Evolutionary conservation across 129 eudicot species (phyloP).

Genomic region (Cynara cardunculus): DNA sequence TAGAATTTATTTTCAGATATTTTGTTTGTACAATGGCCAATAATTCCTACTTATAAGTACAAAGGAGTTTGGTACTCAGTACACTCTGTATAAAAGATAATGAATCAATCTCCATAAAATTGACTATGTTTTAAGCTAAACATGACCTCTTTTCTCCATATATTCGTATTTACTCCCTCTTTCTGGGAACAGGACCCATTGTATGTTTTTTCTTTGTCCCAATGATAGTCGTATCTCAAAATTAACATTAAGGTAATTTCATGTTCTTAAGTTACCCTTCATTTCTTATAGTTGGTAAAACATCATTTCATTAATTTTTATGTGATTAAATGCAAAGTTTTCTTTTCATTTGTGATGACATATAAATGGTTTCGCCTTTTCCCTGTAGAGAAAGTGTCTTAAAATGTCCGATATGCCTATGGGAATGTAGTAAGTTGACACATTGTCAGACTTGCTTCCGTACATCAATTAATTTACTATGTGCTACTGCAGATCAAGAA

Average conservation of each 20-base stretch:
- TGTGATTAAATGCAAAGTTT: background rate
- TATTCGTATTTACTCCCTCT: too few relatives aligned
- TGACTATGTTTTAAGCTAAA: background rate
- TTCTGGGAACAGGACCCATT: too few relatives aligned
- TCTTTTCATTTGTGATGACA: background rate
- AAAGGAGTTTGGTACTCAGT: too few relatives aligned
- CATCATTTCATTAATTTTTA: background rate
- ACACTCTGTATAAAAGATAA: too few relatives aligned
- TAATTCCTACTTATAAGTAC: too few relatives aligned
- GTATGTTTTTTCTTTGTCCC: background rate
- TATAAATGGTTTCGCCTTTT: background rate
- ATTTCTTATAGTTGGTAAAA: background rate
- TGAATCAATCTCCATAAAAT: background rate
- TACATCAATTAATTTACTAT: constrained; percentile 9
- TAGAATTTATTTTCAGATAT: background rate
- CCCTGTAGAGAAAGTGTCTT: background rate
- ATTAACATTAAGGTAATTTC: background rate
- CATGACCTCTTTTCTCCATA: background rate
- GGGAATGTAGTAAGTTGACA: background rate
- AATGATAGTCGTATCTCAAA: background rate
- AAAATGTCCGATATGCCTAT: background rate
- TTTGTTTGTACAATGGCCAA: background rate
- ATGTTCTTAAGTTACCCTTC: background rate
- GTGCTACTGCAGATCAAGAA: constrained; percentile 71
- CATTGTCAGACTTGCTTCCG: background rate